A percentile compares a stretch with the other conserved stretches of the same genome.
These are phyloP conservation scores for Lanzia echinophila DNA, from an alignment of 2,329 filamentous ascomycete species.

Conservation along the genomic window DNA sequence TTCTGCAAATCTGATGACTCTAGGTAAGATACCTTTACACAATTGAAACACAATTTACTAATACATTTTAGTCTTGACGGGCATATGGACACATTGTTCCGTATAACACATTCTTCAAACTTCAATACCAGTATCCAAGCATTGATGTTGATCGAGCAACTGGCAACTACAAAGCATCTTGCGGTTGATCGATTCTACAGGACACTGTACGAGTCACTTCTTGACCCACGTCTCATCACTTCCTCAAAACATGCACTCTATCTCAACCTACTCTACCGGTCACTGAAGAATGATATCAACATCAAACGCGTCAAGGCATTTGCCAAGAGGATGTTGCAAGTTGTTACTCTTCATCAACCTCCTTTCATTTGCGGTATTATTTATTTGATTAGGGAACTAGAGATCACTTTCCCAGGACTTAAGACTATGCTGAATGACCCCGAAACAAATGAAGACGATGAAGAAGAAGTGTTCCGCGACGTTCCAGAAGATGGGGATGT, in stretches of 20 bases:
- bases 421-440: slow-evolving; percentile 72
- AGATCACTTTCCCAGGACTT: slow-evolving; percentile 72
- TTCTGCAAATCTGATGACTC: slow-evolving; percentile 78
- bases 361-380: slow-evolving; percentile 90
- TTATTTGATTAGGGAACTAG: slow-evolving; percentile 78
- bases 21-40: slow-evolving; percentile 42
- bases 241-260: slow-evolving; percentile 96
- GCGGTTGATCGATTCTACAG: slow-evolving; percentile 89
- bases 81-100: slow-evolving; percentile 90
- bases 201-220: slow-evolving; percentile 87
- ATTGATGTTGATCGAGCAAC: slow-evolving; percentile 87
- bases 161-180: slow-evolving; percentile 73
- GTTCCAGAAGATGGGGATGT: slow-evolving; percentile 48
- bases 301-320: slow-evolving; percentile 92
- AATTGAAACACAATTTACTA: slow-evolving; percentile 14
- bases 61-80: slow-evolving; percentile 58
- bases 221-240: slow-evolving; percentile 79
- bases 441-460: slow-evolving; percentile 67
- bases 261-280: slow-evolving; percentile 82
- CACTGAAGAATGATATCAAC: slow-evolving; percentile 85
- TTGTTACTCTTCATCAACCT: slow-evolving; percentile 82
- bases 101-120: slow-evolving; percentile 93
- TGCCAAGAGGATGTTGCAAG: slow-evolving; percentile 84
- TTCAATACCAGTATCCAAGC: slow-evolving; percentile 98
- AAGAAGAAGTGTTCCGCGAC: slow-evolving; percentile 50